These are phyloP conservation scores for Talaromyces sp. DNA, from an alignment of 2,329 filamentous ascomycete genomes.

Conservation along the genomic window DNA sequence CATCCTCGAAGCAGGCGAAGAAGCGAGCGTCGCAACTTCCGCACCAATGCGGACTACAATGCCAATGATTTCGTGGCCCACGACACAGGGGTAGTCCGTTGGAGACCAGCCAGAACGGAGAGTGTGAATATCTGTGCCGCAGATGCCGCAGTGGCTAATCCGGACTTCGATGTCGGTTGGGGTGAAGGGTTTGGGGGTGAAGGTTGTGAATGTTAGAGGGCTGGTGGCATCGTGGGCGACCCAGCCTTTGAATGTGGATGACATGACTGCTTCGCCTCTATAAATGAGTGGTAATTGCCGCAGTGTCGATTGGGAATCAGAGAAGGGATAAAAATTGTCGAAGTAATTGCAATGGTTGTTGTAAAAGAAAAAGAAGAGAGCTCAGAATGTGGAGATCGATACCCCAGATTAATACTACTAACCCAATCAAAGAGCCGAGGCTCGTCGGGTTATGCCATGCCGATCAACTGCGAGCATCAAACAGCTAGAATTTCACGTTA, in stretches of 20 bases:
- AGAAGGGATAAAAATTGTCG: not conserved
- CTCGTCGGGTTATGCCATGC: not conserved
- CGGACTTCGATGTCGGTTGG: conserved; percentile 67
- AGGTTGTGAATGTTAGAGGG: conserved; percentile 36
- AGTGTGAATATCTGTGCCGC: conserved; percentile 62
- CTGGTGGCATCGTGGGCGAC: conserved; percentile 37
- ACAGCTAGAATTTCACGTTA: not conserved
- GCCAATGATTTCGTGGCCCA: conserved; percentile 67
- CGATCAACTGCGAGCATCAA: not conserved
- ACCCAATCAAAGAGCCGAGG: conserved; percentile 6
- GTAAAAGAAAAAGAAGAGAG: not conserved
- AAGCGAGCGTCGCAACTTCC: conserved; percentile 27
- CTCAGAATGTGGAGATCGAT: not conserved
- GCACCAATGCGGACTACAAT: conserved; percentile 56
- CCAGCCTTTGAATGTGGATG: conserved; percentile 39
- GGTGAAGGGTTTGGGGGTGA: conserved; percentile 46
- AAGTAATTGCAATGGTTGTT: not conserved
- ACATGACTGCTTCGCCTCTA: not conserved
- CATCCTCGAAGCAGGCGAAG: conserved; percentile 12
- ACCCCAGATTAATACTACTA: not conserved
- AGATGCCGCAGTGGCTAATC: conserved; percentile 66
- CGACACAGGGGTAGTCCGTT: conserved; percentile 50
- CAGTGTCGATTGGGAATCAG: not conserved
- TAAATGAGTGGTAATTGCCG: no score
- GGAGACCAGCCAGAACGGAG: conserved; percentile 53